Evolutionary conservation across 164 flowering plant species (phyloP).

Genomic region (Sextonia rubra): DNA sequence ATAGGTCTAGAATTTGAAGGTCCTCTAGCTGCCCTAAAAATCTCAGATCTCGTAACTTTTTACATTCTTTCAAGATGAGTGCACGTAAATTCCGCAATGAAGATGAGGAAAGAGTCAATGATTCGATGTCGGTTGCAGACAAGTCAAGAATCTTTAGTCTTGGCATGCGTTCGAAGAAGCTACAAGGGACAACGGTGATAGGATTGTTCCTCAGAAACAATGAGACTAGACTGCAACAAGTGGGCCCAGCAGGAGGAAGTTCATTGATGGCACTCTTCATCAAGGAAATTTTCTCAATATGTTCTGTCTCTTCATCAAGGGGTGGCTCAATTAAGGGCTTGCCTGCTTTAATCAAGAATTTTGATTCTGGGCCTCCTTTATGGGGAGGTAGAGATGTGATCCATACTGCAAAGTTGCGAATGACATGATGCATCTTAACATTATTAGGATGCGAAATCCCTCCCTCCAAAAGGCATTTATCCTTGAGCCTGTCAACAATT

Average conservation of each 20-base stretch:
- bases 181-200: background rate
- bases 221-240: background rate
- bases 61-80: background rate
- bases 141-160: constrained; percentile 5
- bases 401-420: constrained; percentile 10
- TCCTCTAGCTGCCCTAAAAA: background rate
- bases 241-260: background rate
- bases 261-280: background rate
- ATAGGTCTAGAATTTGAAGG: constrained; percentile 1
- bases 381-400: constrained; percentile 1
- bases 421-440: constrained; percentile 9
- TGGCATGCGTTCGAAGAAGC: constrained; percentile 9
- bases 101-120: background rate
- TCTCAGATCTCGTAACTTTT: background rate
- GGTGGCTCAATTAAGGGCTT: background rate
- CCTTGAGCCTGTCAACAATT: constrained; percentile 6
- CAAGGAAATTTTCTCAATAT: constrained; percentile 1
- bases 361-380: background rate
- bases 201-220: background rate
- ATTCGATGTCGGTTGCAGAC: background rate
- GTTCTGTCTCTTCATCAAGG: background rate
- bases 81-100: background rate
- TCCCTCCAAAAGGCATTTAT: constrained; percentile 9
- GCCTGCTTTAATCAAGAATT: constrained; percentile 1
- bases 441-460: background rate